Percentiles rank a stretch among this genome's conserved stretches.
Evolutionary conservation across 2,329 filamentous ascomycete species (phyloP).

Genomic region (Apiospora pterosperma): DNA sequence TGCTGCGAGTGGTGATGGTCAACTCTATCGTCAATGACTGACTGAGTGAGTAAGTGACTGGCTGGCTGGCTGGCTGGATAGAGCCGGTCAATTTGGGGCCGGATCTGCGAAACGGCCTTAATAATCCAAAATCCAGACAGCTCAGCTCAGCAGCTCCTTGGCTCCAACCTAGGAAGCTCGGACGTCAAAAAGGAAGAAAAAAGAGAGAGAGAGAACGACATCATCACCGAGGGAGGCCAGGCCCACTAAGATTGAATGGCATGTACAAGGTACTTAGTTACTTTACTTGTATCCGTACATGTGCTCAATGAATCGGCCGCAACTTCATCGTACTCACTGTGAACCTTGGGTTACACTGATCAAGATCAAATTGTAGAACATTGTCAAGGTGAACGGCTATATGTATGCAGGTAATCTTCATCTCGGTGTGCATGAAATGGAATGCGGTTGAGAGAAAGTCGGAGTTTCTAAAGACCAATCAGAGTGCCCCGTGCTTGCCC

Average conservation of each 20-base stretch:
- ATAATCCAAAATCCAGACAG: neutral
- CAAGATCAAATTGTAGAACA: too few species aligned
- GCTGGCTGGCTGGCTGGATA: too few species aligned
- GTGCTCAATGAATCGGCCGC: neutral
- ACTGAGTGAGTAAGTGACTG: too few species aligned
- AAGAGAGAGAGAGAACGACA: constrained; percentile 7
- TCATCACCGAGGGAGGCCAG: constrained; percentile 5
- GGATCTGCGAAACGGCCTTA: constrained; percentile 4
- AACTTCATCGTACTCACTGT: neutral
- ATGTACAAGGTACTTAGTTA: too few species aligned
- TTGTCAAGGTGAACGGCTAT: too few species aligned
- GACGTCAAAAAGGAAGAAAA: constrained; percentile 8
- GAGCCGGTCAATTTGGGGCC: too few species aligned
- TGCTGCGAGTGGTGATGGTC: neutral
- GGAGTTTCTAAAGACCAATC: neutral
- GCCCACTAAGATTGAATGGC: neutral
- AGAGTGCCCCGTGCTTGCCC: neutral
- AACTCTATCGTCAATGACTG: neutral
- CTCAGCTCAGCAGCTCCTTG: too few species aligned
- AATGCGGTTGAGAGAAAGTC: neutral
- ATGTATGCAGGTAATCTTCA: too few species aligned
- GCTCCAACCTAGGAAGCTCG: constrained; percentile 9
- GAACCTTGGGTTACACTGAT: too few species aligned
- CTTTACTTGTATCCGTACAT: neutral
- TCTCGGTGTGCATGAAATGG: neutral